Percentiles rank a stretch among this genome's conserved stretches.
These are phyloP conservation scores for Codiaeum variegatum DNA, from an alignment of 441 rosid species.

Conservation along the genomic window DNA sequence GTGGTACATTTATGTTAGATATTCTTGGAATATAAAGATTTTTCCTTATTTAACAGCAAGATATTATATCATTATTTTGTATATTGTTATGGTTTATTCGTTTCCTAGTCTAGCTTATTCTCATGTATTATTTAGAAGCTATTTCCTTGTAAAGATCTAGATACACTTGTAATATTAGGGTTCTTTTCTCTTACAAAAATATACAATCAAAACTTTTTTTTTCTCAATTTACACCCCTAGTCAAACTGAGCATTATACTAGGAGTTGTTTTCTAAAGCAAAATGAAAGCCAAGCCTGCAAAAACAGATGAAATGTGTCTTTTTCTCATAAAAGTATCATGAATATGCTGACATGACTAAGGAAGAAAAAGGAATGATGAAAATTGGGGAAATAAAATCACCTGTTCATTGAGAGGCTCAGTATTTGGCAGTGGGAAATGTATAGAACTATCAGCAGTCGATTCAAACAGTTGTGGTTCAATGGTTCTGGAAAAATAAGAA, in stretches of 20 bases:
- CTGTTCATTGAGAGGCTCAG: slow-evolving; percentile 57
- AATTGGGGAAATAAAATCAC: slow-evolving; percentile 24
- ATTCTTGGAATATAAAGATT: too few species aligned
- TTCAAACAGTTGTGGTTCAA: slow-evolving; percentile 76
- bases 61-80: too few species aligned
- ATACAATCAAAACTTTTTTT: too few species aligned
- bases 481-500: slow-evolving; percentile 40
- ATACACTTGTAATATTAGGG: too few species aligned
- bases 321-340: not conserved
- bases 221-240: not conserved
- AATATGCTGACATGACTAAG: not conserved
- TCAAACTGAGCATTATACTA: not conserved
- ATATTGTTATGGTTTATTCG: too few species aligned
- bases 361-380: not conserved
- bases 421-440: slow-evolving; percentile 82
- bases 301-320: not conserved
- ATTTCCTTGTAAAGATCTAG: too few species aligned
- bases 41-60: too few species aligned
- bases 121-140: too few species aligned
- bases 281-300: not conserved
- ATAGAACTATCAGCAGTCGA: slow-evolving; percentile 48
- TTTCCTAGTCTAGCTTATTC: too few species aligned
- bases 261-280: not conserved
- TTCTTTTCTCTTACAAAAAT: too few species aligned
- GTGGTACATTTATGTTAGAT: not conserved